These are phyloP conservation scores for Zygoascus flipseniorum DNA, from an alignment of 805 yeast genomes.

Conservation along the genomic window DNA sequence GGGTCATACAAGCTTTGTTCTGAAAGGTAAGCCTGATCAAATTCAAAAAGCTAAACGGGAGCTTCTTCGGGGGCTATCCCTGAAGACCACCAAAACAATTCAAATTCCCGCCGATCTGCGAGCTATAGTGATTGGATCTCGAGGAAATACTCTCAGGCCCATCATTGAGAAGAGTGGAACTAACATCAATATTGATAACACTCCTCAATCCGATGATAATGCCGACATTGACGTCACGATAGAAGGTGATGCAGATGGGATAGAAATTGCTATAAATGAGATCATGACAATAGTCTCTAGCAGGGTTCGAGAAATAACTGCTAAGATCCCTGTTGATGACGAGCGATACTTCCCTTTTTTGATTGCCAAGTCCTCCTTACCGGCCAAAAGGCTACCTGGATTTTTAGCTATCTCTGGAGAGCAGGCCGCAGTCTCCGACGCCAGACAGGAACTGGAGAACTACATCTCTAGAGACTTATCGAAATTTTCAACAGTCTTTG, in stretches of 20 bases:
- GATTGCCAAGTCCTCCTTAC: background rate
- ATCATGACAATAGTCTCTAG: constrained; percentile 69
- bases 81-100: constrained; percentile 55
- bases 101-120: constrained; percentile 69
- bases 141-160: constrained; percentile 75
- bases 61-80: constrained; percentile 65
- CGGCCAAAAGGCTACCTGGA: constrained; percentile 13
- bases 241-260: constrained; percentile 82
- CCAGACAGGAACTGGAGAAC: constrained; percentile 43
- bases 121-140: constrained; percentile 76
- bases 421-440: constrained; percentile 52
- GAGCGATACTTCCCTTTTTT: constrained; percentile 21
- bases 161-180: constrained; percentile 61
- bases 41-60: constrained; percentile 68
- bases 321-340: constrained; percentile 19
- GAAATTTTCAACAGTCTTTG: constrained; percentile 44
- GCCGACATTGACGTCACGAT: constrained; percentile 53
- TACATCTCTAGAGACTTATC: constrained; percentile 37
- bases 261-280: constrained; percentile 58
- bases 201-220: constrained; percentile 37
- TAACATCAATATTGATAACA: constrained; percentile 56
- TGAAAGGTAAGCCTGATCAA: constrained; percentile 62
- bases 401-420: constrained; percentile 58
- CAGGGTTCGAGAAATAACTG: constrained; percentile 42
- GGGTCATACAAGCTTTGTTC: constrained; percentile 72